These are phyloP conservation scores for Metarhizium brunneum DNA, from an alignment of 2,329 filamentous ascomycete species.

Conservation along the genomic window DNA sequence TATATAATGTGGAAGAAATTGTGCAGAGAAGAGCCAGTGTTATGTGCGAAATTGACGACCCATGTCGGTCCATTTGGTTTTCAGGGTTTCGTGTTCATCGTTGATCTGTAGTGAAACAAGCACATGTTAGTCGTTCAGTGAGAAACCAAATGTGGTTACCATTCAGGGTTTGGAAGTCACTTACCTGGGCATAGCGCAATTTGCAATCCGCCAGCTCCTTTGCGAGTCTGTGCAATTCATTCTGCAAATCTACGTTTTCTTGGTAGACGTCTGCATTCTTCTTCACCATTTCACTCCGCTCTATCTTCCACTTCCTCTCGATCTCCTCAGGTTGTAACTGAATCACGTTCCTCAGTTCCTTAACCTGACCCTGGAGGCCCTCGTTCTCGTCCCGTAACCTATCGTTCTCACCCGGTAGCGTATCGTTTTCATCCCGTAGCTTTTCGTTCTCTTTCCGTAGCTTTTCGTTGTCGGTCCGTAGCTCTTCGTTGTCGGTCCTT, in stretches of 20 bases:
- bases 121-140: neutral
- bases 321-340: constrained; percentile 85
- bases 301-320: constrained; percentile 68
- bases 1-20: neutral
- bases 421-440: too few species aligned
- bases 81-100: constrained; percentile 55
- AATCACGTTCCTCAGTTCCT: constrained; percentile 76
- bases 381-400: constrained; percentile 85
- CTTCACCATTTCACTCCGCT: constrained; percentile 88
- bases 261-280: constrained; percentile 90
- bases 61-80: constrained; percentile 65
- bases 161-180: constrained; percentile 22
- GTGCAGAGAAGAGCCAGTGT: neutral
- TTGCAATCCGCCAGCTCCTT: constrained; percentile 87
- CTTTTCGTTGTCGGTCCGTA: too few species aligned
- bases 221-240: constrained; percentile 86
- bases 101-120: constrained; percentile 43
- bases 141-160: neutral
- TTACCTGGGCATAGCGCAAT: constrained; percentile 90
- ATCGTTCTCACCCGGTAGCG: constrained; percentile 56
- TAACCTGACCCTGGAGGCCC: constrained; percentile 72
- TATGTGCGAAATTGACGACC: constrained; percentile 36
- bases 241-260: constrained; percentile 80
- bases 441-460: too few species aligned
- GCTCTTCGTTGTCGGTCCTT: too few species aligned